These are phyloP conservation scores for Exserohilum turcica DNA, from an alignment of 2,329 filamentous ascomycete genomes.

Conservation along the genomic window DNA sequence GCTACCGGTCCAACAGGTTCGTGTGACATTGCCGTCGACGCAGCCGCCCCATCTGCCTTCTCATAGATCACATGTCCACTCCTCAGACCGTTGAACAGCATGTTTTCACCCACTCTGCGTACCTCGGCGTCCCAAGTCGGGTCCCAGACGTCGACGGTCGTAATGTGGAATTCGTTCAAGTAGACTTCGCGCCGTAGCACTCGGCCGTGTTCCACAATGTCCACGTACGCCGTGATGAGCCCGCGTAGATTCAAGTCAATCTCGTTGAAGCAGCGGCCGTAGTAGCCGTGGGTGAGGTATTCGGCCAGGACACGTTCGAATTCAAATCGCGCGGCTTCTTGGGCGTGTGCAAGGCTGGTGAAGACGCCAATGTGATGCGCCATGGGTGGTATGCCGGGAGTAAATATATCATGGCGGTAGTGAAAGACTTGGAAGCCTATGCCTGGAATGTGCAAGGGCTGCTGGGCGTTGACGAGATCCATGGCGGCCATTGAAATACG, in stretches of 20 bases:
- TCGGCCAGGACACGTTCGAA: background rate
- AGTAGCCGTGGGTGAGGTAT: background rate
- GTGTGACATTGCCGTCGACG: background rate
- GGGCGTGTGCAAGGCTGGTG: background rate
- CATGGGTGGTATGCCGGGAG: background rate
- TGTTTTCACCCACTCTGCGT: too few relatives aligned
- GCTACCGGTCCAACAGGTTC: background rate
- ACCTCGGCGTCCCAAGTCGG: background rate
- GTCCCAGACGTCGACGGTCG: background rate
- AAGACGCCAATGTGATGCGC: slow-evolving; percentile 3
- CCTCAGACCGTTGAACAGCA: too few relatives aligned
- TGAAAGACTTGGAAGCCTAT: background rate
- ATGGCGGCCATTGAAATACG: background rate
- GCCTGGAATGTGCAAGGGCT: background rate
- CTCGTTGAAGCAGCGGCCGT: slow-evolving; percentile 1
- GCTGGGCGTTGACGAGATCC: background rate
- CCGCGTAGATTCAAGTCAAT: background rate
- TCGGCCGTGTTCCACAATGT: background rate
- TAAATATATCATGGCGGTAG: background rate
- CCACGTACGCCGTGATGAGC: slow-evolving; percentile 1
- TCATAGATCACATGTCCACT: background rate
- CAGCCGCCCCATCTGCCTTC: background rate
- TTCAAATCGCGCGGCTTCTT: background rate
- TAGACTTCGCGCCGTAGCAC: background rate
- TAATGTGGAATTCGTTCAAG: slow-evolving; percentile 1